Conservation (phyloP, 495 filamentous ascomycete species). For the Penicillium samsonianum region DNA sequence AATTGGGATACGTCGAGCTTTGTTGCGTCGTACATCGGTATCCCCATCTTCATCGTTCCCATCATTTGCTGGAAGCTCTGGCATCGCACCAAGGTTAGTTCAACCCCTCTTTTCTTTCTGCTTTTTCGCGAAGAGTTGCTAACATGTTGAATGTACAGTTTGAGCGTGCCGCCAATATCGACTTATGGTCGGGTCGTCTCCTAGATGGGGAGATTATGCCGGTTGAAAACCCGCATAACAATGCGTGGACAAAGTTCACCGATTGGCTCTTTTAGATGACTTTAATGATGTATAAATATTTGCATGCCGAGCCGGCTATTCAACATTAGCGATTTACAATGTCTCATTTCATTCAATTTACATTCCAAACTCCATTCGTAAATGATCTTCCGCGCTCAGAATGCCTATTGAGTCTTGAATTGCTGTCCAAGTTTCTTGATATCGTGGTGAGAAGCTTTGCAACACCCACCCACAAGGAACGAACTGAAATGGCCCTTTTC, state of each 20-base stretch:
- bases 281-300: constrained; percentile 21
- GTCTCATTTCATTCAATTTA: not conserved
- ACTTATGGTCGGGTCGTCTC: constrained; percentile 41
- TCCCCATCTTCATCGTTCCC: constrained; percentile 57
- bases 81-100: constrained; percentile 48
- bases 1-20: constrained; percentile 49
- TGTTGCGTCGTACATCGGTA: constrained; percentile 58
- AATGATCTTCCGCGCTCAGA: not conserved
- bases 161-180: constrained; percentile 32
- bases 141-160: constrained; percentile 20
- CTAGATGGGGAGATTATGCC: constrained; percentile 37
- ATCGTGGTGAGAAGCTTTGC: constrained; percentile 54
- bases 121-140: not conserved
- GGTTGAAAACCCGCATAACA: constrained; percentile 22
- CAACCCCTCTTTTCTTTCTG: not conserved
- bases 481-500: constrained; percentile 48
- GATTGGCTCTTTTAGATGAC: constrained; percentile 34
- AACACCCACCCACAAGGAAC: constrained; percentile 63
- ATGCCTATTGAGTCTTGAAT: constrained; percentile 17
- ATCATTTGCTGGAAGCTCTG: constrained; percentile 62
- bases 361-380: not conserved
- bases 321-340: constrained; percentile 11
- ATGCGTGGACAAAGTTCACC: constrained; percentile 27
- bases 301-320: constrained; percentile 17
- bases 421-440: constrained; percentile 48